phyloP scores from a whole-genome alignment of 441 rosid species.

The Dalechampia spathulata region DNA sequence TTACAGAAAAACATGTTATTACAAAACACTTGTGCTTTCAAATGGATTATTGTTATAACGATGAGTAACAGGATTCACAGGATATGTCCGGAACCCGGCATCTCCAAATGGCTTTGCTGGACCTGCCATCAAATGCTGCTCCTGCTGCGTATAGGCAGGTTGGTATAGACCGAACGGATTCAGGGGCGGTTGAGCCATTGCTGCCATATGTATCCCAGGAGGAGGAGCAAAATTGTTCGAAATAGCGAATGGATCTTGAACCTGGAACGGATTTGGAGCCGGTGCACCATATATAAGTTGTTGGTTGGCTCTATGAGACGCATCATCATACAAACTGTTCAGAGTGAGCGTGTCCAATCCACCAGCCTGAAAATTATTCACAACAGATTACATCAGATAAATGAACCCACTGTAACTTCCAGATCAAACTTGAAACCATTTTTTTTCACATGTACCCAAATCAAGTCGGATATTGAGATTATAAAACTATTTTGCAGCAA shows the following conservation, averaged over 20 bases:
- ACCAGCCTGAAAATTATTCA: conserved; percentile 52
- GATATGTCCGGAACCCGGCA: conserved; percentile 49
- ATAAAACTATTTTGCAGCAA: not conserved
- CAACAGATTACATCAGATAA: not conserved
- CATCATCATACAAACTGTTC: conserved; percentile 76
- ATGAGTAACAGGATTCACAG: conserved; percentile 33
- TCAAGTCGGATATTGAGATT: not conserved
- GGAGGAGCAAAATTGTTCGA: conserved; percentile 46
- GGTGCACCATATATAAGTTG: conserved; percentile 72
- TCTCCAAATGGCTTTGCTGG: conserved; percentile 73
- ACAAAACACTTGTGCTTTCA: conserved; percentile 70
- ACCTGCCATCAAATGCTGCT: conserved; percentile 35
- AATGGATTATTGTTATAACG: conserved; percentile 65
- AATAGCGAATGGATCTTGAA: conserved; percentile 60
- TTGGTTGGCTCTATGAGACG: conserved; percentile 72
- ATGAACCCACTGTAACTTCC: not conserved
- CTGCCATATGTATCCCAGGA: conserved; percentile 41
- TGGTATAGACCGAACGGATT: conserved; percentile 77
- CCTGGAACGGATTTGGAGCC: conserved; percentile 84
- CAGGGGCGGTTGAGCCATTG: conserved; percentile 40
- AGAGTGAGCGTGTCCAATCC: conserved; percentile 88
- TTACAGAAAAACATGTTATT: conserved; percentile 13
- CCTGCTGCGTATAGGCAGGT: conserved; percentile 31
- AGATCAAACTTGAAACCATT: not conserved
- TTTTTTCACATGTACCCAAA: not conserved